Evolutionary conservation across 2,329 filamentous ascomycete genomes (phyloP), one percentile per base, ranked within the genome.

Genomic region (Penicillium sp.): DNA sequence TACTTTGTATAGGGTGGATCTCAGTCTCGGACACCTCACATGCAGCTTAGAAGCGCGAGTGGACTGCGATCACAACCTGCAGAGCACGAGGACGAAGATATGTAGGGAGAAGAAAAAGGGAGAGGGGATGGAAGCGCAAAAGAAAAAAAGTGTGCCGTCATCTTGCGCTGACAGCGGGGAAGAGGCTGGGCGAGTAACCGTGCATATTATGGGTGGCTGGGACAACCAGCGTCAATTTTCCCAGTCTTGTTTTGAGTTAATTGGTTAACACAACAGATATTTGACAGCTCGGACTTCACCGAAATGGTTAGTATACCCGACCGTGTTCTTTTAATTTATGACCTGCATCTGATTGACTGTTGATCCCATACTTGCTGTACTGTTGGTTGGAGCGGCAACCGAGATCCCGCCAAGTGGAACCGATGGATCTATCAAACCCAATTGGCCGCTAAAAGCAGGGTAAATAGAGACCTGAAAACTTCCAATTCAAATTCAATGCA

Each of bases 161-260:
- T 65, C 49, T 57, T 59, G 47, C 55, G 60, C 51, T 54, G 60
- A 56, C 48, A 60, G 53, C 26, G 51, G 37, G 46, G 43, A 55
- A 62, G 70, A 70, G 71, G 71, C 69, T 72, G 70, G 71, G 65
- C 69, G 62, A 71, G 61, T 69, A 56, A 68, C 45, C 47, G 46
- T 44, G 46, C 31, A 47, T 29, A 37, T 59, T 64, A 52, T 59
- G 54, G 68, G 71, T 68, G 71, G 71, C 71, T 73, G 64, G 71
- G 70, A 65, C 62, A 59, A 56, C 58, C 33, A 24, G 39, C 5
- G 42, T 33, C 29, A 3, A 19, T 42, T 35, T 26, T 21, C 42
- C 27, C 4, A 33, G 19, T 24, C 24, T 35, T 27, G 19, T 26
- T 16, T 19, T n/a, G 4, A 42, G 39, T 39, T 27, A 29, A 24